Evolutionary conservation across 176 grass and related monocot species (phyloP), one percentile per base, ranked within the genome.

Genomic region (Bonia amplexicaulis): DNA sequence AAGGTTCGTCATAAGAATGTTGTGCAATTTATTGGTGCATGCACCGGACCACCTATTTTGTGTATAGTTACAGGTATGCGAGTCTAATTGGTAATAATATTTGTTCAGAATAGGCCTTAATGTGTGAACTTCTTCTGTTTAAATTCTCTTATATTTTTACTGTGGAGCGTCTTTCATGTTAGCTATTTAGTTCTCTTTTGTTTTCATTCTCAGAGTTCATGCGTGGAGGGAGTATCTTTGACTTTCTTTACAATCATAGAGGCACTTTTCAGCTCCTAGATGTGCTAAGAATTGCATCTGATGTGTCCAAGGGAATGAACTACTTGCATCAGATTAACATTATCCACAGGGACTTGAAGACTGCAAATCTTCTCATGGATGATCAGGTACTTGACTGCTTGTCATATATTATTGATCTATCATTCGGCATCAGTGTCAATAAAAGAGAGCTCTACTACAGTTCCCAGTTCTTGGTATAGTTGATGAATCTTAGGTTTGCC

Each of bases 321-420:
- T 98, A 98, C 73, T 90, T 98, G 83, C 95, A 98, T 84, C 95
- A 98, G 53, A 95, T 91, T 89, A 90, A 98, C 61, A 98, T 98
- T 85, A 90, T 98, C 81, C 95, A 98, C 68, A 90, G 95, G 71
- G 95, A 98, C 51, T 88, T 98, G 80, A 98, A 98, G 77, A 90
- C 95, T 83, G 95, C 95, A 78, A 98, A 98, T 95, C 92, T 98
- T 87, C 91, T 98, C 63, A 98, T 98, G 95, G 93, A 93, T 92
- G 95, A 95, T 45, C 78, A 86, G 88, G 88, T 90, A 90, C 54
- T 22, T 70, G 13, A 53, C 53, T 75, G 42, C 54, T 49, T 9
- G 53, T 63, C 3, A 17, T 64, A 25, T 64, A 60, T 67, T 80
- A 15, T 66, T 44, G 41, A 25, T 12, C 11, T 80, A 23, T 58